These are phyloP conservation scores for Fusarium temperatum DNA, from an alignment of 2,329 filamentous ascomycete genomes.

Conservation along the genomic window DNA sequence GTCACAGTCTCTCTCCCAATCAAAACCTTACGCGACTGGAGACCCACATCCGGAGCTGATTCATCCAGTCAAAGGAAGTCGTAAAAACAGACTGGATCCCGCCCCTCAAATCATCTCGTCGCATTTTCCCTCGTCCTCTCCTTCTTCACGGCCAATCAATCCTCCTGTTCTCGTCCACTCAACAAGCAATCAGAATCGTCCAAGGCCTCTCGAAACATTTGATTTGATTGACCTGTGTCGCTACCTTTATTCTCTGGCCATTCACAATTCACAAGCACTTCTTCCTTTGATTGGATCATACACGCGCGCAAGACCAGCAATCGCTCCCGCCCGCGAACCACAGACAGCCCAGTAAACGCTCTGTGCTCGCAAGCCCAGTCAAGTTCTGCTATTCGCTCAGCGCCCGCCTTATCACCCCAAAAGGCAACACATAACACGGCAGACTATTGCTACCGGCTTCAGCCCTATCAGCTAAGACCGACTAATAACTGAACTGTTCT, in stretches of 20 bases:
- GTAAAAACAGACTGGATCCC: conserved; percentile 54
- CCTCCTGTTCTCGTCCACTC: conserved; percentile 51
- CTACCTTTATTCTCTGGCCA: conserved; percentile 37
- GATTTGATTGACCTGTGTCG: conserved; percentile 33
- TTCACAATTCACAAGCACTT: conserved; percentile 43
- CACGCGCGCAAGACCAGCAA: conserved; percentile 25
- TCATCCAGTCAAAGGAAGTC: conserved; percentile 59
- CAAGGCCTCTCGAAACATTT: conserved; percentile 43
- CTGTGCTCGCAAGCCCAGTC: conserved; percentile 11
- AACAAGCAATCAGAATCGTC: conserved; percentile 46
- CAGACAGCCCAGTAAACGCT: conserved; percentile 15
- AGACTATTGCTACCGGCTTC: conserved; percentile 6
- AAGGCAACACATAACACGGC: conserved; percentile 23
- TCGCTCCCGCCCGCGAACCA: conserved; percentile 18
- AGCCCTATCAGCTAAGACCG: conserved; percentile 1
- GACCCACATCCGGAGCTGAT: conserved; percentile 54
- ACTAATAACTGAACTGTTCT: neutral
- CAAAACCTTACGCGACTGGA: conserved; percentile 36
- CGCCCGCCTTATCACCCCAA: conserved; percentile 30
- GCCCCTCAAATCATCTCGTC: conserved; percentile 63
- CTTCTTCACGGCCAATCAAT: conserved; percentile 59
- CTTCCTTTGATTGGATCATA: conserved; percentile 40
- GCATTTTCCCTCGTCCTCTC: conserved; percentile 55
- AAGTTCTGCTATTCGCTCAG: conserved; percentile 29
- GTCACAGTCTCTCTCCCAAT: conserved; percentile 47